phyloP scores from a whole-genome alignment of 106 monocot genomes.

The Ottelia alismoides region DNA sequence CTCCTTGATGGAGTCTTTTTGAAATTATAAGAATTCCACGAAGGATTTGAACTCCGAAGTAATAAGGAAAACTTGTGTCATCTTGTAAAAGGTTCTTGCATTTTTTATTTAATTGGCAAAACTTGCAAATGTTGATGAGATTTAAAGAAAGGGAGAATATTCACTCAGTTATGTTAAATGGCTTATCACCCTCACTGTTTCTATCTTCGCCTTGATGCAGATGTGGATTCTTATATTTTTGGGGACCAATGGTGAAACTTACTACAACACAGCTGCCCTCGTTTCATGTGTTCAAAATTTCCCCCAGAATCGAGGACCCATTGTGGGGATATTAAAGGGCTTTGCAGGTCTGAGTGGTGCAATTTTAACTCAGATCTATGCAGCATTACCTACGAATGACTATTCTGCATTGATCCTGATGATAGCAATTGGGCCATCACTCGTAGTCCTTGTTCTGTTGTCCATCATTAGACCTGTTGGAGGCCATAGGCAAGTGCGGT shows the following conservation, averaged over 20 bases:
- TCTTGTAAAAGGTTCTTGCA: no score
- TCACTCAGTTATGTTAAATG: no score
- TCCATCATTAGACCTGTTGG: constrained; percentile 69
- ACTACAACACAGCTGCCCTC: constrained; percentile 66
- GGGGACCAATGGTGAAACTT: constrained; percentile 71
- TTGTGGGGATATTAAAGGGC: constrained; percentile 76
- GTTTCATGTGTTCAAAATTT: constrained; percentile 84
- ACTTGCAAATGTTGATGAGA: no score
- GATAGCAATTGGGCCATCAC: constrained; percentile 62
- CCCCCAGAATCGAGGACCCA: constrained; percentile 63
- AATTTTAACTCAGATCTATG: constrained; percentile 62
- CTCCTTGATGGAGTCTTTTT: no score
- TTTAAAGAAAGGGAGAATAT: no score
- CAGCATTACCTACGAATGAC: constrained; percentile 38
- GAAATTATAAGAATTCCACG: no score
- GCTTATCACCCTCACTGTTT: no score
- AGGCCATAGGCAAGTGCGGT: constrained; percentile 57
- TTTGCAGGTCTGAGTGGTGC: constrained; percentile 81
- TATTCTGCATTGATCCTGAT: constrained; percentile 55
- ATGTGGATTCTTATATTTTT: constrained; percentile 76
- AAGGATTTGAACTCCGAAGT: no score
- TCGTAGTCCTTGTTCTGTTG: constrained; percentile 59
- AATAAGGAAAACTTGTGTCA: no score
- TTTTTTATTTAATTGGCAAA: no score
- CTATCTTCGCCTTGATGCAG: no score